Percentiles rank a stretch among this genome's conserved stretches.
These are phyloP conservation scores for Cladorrhinum sp. DNA, from an alignment of 2,329 filamentous ascomycete species.

Conservation along the genomic window DNA sequence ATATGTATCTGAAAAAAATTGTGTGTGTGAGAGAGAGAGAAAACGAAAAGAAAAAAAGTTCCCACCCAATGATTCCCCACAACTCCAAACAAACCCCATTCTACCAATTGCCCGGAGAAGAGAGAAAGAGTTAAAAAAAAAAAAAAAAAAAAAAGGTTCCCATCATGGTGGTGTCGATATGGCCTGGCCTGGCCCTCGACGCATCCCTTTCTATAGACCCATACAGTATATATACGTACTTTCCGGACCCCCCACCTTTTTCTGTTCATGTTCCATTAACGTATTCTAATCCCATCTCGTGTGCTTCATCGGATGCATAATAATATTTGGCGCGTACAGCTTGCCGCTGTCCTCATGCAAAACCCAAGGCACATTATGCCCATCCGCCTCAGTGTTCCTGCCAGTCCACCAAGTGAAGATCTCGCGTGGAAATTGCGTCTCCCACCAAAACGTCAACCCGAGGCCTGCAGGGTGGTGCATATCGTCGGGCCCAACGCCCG, in stretches of 20 bases:
- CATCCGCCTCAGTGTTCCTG: conserved; percentile 19
- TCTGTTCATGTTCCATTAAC: neutral
- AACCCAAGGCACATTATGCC: conserved; percentile 28
- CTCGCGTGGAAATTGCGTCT: conserved; percentile 32
- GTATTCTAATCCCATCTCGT: neutral
- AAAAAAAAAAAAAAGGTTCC: conserved; percentile 1
- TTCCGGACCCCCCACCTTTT: neutral
- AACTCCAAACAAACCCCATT: neutral
- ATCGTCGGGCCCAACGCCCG: conserved; percentile 29
- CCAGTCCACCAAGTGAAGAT: conserved; percentile 36
- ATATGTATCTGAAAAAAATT: too few relatives aligned
- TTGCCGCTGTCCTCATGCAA: conserved; percentile 31
- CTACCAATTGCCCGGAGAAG: neutral
- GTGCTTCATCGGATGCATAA: conserved; percentile 39
- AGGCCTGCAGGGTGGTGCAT: conserved; percentile 27
- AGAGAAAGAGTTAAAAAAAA: neutral
- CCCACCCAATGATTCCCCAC: neutral
- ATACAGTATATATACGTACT: neutral
- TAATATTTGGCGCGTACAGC: conserved; percentile 36
- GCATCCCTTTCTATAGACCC: neutral
- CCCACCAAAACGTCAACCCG: conserved; percentile 36
- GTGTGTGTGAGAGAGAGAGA: neutral
- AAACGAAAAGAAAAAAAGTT: neutral
- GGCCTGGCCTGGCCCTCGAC: neutral
- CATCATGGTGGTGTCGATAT: neutral